A percentile compares a stretch with the other conserved stretches of the same genome.
Conservation (phyloP, 2,329 filamentous ascomycete species). For the Lasiodiplodia hormozganensis region DNA sequence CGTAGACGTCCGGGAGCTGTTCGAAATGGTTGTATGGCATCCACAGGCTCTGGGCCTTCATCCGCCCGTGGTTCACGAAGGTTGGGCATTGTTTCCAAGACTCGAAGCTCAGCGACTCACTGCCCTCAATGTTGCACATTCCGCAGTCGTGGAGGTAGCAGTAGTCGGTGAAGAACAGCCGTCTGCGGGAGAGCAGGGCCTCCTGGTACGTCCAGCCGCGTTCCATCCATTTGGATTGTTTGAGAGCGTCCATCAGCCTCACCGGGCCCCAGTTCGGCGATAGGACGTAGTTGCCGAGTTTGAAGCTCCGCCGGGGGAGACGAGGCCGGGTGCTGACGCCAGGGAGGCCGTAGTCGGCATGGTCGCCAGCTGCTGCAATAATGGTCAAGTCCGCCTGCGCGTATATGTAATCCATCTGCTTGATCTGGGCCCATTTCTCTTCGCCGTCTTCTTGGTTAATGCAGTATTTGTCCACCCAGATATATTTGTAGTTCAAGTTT, state of each 20-base stretch:
- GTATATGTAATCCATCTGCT: background rate
- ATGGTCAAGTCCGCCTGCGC: background rate
- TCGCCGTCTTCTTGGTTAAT: background rate
- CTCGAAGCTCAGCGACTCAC: too few species aligned
- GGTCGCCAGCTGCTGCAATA: background rate
- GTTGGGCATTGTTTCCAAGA: too few species aligned
- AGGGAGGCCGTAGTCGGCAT: background rate
- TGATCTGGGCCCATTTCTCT: too few species aligned
- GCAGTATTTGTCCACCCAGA: background rate
- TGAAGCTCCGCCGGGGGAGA: background rate
- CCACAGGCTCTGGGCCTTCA: too few species aligned
- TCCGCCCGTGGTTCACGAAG: too few species aligned
- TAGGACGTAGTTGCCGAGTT: background rate
- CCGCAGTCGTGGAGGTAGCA: background rate
- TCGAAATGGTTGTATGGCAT: too few species aligned
- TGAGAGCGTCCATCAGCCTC: background rate
- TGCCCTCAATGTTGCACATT: too few species aligned
- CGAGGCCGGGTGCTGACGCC: background rate
- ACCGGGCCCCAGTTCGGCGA: too few species aligned
- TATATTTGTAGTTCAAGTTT: background rate
- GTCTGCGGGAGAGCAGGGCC: background rate
- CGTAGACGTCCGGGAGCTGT: too few species aligned
- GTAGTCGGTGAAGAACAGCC: background rate
- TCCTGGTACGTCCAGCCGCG: background rate
- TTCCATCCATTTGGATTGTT: background rate